Evolutionary conservation across 345 rosid genomes (phyloP), one percentile per base, ranked within the genome.

Genomic region (Citrus mangshanensis): DNA sequence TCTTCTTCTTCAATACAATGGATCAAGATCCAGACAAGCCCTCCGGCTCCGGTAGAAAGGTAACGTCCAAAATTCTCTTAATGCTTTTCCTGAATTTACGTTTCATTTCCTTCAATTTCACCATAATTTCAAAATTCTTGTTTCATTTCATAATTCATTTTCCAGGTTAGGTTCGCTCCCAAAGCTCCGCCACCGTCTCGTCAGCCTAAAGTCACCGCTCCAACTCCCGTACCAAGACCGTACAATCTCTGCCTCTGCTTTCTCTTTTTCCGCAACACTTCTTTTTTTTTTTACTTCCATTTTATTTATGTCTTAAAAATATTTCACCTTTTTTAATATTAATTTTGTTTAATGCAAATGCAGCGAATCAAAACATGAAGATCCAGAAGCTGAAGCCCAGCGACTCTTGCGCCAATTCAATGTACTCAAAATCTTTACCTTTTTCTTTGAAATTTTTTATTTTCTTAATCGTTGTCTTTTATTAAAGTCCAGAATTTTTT

Each of bases 321-420:
- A 27, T 71, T 32, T 42, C 59, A 35, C 51, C 24, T 22, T 22
- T 12, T 21, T 32, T 1, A 9, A 7, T 37, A 5, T 12, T 9
- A n/a, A 25, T 24, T 12, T 77, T 34, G 61, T 66, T 54, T 35
- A 49, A 38, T 73, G 69, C 24, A 58, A 79, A 72, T 69, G 77
- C 85, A 89, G 91, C 21, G 89, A 85, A 35, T 51, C 71, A 14
- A 72, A 27, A n/a, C 78, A 59, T 19, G 86, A 88, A 60, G 84
- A 83, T 73, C 83, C 81, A 56, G 89, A 83, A 60, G 88, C 81
- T 19, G 81, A 85, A 70, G 91, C 89, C 67, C 83, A 72, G 79
- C 54, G 46, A 84, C 92, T 91, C 76, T 80, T 91, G 66, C 78
- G 69, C 58, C 86, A 81, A 66, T 85, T 89, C 85, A 81, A 79